Conservation (phyloP, 164 flowering plant species). For the Tetrastigma voinierianum region DNA sequence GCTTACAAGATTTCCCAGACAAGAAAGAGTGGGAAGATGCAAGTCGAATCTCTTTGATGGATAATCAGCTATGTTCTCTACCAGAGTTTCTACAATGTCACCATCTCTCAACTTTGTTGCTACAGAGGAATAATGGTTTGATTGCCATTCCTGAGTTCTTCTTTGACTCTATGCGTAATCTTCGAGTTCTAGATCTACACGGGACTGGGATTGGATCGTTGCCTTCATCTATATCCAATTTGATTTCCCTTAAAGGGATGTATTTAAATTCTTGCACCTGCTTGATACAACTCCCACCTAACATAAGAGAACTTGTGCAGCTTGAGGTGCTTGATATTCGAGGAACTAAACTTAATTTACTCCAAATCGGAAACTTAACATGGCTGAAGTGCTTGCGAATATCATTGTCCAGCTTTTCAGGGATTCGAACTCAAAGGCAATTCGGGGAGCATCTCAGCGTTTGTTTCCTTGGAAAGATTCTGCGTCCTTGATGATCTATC, state of each 20-base stretch:
- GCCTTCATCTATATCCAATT: conserved; percentile 19
- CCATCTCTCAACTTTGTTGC: conserved; percentile 19
- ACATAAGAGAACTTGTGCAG: neutral
- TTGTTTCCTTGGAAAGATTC: conserved; percentile 17
- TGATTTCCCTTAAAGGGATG: conserved; percentile 20
- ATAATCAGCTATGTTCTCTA: neutral
- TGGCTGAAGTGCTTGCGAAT: conserved; percentile 14
- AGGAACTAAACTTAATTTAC: conserved; percentile 1
- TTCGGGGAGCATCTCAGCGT: neutral
- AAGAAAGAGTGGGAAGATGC: neutral
- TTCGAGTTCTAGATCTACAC: conserved; percentile 23
- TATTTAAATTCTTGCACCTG: conserved; percentile 15
- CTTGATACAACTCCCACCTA: neutral
- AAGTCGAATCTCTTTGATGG: neutral
- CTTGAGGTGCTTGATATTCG: conserved; percentile 12
- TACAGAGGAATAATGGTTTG: conserved; percentile 15
- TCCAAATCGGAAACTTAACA: neutral
- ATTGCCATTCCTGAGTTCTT: conserved; percentile 14
- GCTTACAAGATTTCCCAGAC: neutral
- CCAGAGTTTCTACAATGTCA: conserved; percentile 11
- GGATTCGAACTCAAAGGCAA: neutral
- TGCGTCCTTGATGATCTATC: conserved; percentile 6
- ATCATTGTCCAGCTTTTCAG: neutral
- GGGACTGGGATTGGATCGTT: conserved; percentile 14
- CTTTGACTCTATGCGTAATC: conserved; percentile 17